Evolutionary conservation across 495 filamentous ascomycete species (phyloP), one percentile per base, ranked within the genome.

Genomic region (Neurospora tetrasperma): DNA sequence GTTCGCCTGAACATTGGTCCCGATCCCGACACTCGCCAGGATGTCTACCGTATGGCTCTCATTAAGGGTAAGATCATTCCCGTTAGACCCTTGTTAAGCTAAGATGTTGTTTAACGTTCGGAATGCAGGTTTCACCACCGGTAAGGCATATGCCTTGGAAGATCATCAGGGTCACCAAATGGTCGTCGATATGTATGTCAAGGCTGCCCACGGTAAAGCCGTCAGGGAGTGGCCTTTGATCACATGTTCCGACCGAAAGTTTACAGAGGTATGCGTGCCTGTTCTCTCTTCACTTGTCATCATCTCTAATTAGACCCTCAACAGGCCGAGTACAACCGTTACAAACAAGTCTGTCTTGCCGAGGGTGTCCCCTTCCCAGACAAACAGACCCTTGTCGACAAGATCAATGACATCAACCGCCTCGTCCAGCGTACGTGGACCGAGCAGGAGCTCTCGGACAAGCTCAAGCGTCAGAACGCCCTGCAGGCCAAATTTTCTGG

Each of bases 211-310:
- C 74, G 94, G 95, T 35, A 93, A 93, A 75, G 83, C 92, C 0
- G 85, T 92, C 76, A 90, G 88, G 74, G 89, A 91, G 5, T 95
- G 91, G 81, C 93, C 94, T 5, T 94, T 97, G 80, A 88, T 94
- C 77, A 89, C 88, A 42, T 95, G 93, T 82, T 96, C 93, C 4
- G 90, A 96, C 77, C 87, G 88, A 46, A 78, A 82, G 2, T 89
- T 97, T 80, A 92, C 90, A 10, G 92, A 94, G 81, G 91, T 92
- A 84, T 73, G 85, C 81, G 48, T 35, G 20, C 35, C 42, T 44
- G 16, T 42, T 9, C 41, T 48, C 59, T 5, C 4, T 35, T 42
- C 31, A 12, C 46, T 0, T 18, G 16, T 18, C 0, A 14, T 18
- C 46, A 12, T 69, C 16, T 11, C 10, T 44, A 54, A 42, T 76